These are phyloP conservation scores for Didymella lethalis DNA, from an alignment of 2,329 filamentous ascomycete species.

Conservation along the genomic window DNA sequence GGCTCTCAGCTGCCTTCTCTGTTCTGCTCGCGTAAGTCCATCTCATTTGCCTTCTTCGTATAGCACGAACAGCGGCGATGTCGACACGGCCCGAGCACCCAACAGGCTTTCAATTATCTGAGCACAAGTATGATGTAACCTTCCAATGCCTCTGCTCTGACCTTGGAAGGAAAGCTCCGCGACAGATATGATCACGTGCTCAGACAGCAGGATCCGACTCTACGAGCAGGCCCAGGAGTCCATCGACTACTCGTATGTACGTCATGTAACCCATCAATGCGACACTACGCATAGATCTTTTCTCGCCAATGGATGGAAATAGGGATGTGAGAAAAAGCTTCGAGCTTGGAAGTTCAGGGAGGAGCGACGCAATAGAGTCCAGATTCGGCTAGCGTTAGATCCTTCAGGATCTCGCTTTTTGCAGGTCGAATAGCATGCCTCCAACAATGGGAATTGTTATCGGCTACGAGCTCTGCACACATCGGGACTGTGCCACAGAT, in stretches of 20 bases:
- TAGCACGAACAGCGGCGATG: no score
- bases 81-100: neutral
- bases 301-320: neutral
- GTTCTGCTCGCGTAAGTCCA: neutral
- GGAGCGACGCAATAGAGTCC: neutral
- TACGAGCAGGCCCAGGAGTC: no score
- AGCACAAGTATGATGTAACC: neutral
- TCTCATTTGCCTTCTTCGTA: neutral
- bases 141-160: neutral
- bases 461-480: neutral
- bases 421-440: neutral
- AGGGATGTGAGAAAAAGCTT: constrained; percentile 1
- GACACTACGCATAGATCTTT: neutral
- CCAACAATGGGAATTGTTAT: neutral
- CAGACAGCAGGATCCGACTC: no score
- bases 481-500: neutral
- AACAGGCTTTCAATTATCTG: neutral
- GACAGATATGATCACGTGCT: neutral
- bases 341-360: neutral
- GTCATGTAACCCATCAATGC: constrained; percentile 11
- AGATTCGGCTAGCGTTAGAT: neutral
- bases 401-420: neutral
- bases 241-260: neutral
- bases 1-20: neutral
- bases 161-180: neutral